Conservation (phyloP, 306 rosid species). For the Begonia loranthoides region DNA sequence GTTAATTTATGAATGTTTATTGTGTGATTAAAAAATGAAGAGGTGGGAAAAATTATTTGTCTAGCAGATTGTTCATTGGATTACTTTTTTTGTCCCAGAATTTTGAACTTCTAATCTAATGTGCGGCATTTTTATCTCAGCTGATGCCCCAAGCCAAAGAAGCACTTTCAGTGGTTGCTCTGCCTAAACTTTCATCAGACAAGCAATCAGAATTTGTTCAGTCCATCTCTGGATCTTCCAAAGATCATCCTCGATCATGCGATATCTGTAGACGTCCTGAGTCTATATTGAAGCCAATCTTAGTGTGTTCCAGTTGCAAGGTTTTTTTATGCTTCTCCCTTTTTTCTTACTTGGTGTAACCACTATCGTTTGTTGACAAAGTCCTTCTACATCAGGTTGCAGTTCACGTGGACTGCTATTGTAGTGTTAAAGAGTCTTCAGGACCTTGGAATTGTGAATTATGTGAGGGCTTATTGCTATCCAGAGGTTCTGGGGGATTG, state of each 20-base stretch:
- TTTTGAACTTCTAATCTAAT: constrained; percentile 25
- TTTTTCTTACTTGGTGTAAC: constrained; percentile 5
- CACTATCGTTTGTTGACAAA: constrained; percentile 4
- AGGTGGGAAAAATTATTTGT: too few relatives aligned
- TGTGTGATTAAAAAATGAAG: too few relatives aligned
- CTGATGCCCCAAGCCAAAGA: constrained; percentile 76
- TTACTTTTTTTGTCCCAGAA: neutral
- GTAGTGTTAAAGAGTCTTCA: constrained; percentile 52
- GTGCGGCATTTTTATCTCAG: constrained; percentile 44
- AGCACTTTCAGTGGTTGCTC: constrained; percentile 62
- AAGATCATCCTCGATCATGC: constrained; percentile 76
- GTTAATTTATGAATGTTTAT: too few relatives aligned
- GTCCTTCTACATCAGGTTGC: constrained; percentile 48
- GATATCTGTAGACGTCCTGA: constrained; percentile 87
- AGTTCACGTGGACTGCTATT: constrained; percentile 91
- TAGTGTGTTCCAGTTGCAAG: constrained; percentile 91
- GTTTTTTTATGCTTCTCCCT: constrained; percentile 21
- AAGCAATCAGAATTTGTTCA: constrained; percentile 18
- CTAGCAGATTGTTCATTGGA: too few relatives aligned
- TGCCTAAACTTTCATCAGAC: constrained; percentile 48
- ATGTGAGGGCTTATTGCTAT: constrained; percentile 56
- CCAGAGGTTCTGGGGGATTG: constrained; percentile 36
- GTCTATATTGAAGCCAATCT: constrained; percentile 59
- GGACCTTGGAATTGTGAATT: constrained; percentile 98
- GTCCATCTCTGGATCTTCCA: constrained; percentile 44